These are phyloP conservation scores for Lactifluus rugatus DNA, from an alignment of 768 basidiomycete species.

Conservation along the genomic window DNA sequence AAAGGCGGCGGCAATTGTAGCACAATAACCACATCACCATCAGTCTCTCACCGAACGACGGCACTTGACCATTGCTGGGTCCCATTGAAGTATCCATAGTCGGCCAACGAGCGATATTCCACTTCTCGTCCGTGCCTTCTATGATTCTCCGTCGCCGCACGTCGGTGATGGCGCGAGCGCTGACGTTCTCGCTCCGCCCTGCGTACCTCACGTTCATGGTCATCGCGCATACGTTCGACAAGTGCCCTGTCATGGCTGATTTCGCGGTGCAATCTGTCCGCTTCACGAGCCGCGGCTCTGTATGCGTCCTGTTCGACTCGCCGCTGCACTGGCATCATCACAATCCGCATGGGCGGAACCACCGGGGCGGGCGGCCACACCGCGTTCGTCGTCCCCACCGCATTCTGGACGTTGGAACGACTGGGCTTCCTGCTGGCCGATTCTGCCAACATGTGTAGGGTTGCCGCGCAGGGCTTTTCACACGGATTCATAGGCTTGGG, in stretches of 20 bases:
- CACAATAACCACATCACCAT: background rate
- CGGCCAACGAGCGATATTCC: constrained; percentile 3
- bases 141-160: constrained; percentile 6
- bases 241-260: background rate
- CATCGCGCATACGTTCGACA: background rate
- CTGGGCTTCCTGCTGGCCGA: background rate
- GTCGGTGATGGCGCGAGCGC: constrained; percentile 6
- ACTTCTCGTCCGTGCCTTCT: constrained; percentile 5
- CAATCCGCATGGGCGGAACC: background rate
- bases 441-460: background rate
- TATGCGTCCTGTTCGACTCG: background rate
- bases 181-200: background rate
- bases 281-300: background rate
- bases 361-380: constrained; percentile 9
- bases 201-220: background rate
- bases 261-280: background rate
- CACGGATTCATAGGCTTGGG: constrained; percentile 1
- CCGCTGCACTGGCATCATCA: background rate
- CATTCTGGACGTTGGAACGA: background rate
- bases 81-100: constrained; percentile 1
- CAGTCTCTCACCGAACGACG: background rate
- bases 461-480: background rate
- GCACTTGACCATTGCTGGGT: background rate
- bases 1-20: background rate
- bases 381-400: background rate